Evolutionary conservation across 2,329 filamentous ascomycete species (phyloP).

Genomic region (Harringtonia lauricola): DNA sequence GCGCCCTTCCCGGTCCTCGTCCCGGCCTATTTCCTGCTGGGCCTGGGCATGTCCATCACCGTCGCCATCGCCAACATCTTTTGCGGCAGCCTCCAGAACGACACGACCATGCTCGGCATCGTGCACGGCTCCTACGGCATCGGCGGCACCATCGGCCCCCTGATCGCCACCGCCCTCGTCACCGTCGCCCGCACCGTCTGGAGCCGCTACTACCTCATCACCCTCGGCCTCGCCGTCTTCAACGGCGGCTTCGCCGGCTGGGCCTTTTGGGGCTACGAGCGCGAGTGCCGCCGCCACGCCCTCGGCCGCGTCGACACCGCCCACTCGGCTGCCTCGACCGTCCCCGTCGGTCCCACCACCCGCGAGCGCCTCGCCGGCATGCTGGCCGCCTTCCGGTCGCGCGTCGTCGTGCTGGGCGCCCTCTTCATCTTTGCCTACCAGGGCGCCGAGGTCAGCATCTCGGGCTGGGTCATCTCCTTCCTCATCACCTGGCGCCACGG

Average conservation of each 20-base stretch:
- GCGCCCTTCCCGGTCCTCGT: slow-evolving; percentile 60
- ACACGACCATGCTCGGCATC: slow-evolving; percentile 45
- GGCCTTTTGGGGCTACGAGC: slow-evolving; percentile 61
- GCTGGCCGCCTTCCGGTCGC: slow-evolving; percentile 16
- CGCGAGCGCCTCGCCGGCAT: neutral
- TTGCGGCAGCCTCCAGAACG: slow-evolving; percentile 24
- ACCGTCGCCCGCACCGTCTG: slow-evolving; percentile 38
- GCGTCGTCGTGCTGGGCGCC: slow-evolving; percentile 61
- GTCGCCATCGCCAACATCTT: slow-evolving; percentile 47
- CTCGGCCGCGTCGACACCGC: neutral
- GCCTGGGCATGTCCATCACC: slow-evolving; percentile 44
- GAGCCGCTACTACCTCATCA: slow-evolving; percentile 56
- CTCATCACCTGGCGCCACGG: slow-evolving; percentile 62
- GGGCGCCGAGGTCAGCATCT: slow-evolving; percentile 73
- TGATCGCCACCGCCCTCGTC: slow-evolving; percentile 65
- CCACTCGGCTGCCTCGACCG: too few relatives aligned
- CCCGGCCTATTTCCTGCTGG: slow-evolving; percentile 56
- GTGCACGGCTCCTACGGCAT: slow-evolving; percentile 59
- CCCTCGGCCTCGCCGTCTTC: slow-evolving; percentile 43
- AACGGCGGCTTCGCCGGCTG: slow-evolving; percentile 50
- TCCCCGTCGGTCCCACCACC: too few relatives aligned
- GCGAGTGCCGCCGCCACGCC: slow-evolving; percentile 30
- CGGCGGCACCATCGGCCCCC: slow-evolving; percentile 54
- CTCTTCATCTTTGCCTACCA: slow-evolving; percentile 82
- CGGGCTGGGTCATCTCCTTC: slow-evolving; percentile 81